Base-by-base conservation (phyloP, 192 early-diverging fungal species). In the Rhizophagus sp. region DNA sequence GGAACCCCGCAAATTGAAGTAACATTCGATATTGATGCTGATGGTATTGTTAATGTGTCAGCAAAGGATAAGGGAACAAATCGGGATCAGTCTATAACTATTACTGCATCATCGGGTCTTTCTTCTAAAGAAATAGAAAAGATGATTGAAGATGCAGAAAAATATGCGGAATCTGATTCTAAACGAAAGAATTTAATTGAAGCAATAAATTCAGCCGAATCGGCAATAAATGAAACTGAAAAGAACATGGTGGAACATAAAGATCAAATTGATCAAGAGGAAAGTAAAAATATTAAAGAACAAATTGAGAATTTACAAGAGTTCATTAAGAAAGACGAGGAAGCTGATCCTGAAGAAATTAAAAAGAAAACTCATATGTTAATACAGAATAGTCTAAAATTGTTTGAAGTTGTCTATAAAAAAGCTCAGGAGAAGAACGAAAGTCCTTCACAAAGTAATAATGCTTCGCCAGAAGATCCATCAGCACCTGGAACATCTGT, bases 1-100 rank as follows among this genome's bases (percentile, higher is more conserved):
- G 98, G 98, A 81, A 88, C 95, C 74, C 97, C 98, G 41, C 96
- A 99, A 90, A 95, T 99, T 81, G 96, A 98, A 85, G 98, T 99
- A 70, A 94, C 97, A 61, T 99, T 99, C 79, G 97, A 99, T 84
- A 98, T 99, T 88, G 97, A 99, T 84, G 98, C 98, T 34, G 97
- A 99, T 84, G 98, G 98, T 89, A 99, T 99, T 83, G 96, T 99
- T 81, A 98, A 98, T 83, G 97, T 99, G 49, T 87, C 89, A 57
- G 98, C 98, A 84, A 93, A 94, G 91, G 98, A 99, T 91, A 96
- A 97, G 88, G 94, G 94, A 79, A 97, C 97, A 81, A 92, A 93
- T 88, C 93, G 93, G 75, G 97, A 99, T 88, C 96, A 97, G 87
- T 94, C 95, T 83, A 93, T 99, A 88, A 97, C 96, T 62, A 96